Evolutionary conservation across 192 early-diverging fungal genomes (phyloP), one percentile per base, ranked within the genome.

Genomic region (Umbelopsis sp.): DNA sequence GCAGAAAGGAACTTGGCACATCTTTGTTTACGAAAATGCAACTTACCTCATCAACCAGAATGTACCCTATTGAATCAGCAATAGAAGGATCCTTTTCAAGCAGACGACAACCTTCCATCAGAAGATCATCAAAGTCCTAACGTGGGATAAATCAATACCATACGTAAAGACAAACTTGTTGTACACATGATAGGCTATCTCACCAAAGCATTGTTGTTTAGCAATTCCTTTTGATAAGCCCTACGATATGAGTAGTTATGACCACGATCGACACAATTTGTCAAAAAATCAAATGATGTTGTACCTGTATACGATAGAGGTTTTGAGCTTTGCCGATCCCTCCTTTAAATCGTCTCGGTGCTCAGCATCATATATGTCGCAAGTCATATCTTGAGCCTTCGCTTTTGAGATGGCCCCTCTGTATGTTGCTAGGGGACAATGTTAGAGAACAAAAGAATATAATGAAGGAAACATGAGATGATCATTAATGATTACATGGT

Each of bases 41-140:
- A 68, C 29, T 71, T 71, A 77, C 75, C 70, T 77, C 75, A 21
- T 77, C 75, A 2, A 77, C 71, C 16, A 77, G 22, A 10, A 77
- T 53, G 36, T 65, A 26, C 12, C 31, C 25, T 2, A 73, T 31
- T 52, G 29, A 43, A 3, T 17, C 6, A 6, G 53, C 11, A 11
- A 73, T 11, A 25, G 36, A 12, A 1, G 45, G 32, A 9, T 70
- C 6, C 4, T 72, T 65, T 41, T 43, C 26, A 0, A 77, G 36
- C 0, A 77, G 54, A 45, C 45, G 29, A 14, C 66, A 34, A 6
- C 29, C 53, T 41, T 44, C 20, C 9, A 77, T 16, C 7, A 77
- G n/a, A 4, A 77, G 38, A 29, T 65, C 56, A 34, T 73, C 76
- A 45, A 73, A 77, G 53, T 77, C 76, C 76, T 77, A 73, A 31